Evolutionary conservation across 345 rosid genomes (phyloP).

Genomic region (Brassica rapa): DNA sequence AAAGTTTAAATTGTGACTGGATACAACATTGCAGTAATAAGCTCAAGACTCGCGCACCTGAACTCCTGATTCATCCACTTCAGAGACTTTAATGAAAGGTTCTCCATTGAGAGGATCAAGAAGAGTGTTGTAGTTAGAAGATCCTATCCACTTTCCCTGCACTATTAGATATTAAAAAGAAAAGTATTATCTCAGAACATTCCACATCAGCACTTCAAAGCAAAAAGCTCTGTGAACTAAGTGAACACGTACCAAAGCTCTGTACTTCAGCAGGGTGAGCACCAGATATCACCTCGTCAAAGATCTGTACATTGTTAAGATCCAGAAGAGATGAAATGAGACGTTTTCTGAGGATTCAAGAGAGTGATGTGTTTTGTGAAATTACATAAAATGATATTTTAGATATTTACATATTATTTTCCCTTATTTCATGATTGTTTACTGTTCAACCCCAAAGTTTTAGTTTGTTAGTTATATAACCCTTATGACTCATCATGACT

Average conservation of each 20-base stretch:
- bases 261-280: conserved; percentile 82
- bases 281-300: conserved; percentile 67
- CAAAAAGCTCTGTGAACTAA: neutral
- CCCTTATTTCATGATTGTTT: neutral
- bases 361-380: conserved; percentile 3
- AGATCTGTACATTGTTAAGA: neutral
- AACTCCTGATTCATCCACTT: conserved; percentile 71
- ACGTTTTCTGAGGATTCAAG: conserved; percentile 16
- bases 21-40: neutral
- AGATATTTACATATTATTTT: conserved; percentile 8
- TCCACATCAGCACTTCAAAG: conserved; percentile 8
- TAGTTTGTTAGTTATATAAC: neutral
- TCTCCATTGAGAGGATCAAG: conserved; percentile 97
- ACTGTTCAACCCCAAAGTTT: neutral
- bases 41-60: conserved; percentile 49
- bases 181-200: conserved; percentile 1
- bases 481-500: neutral
- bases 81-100: conserved; percentile 80
- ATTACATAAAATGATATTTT: conserved; percentile 1
- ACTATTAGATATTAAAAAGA: conserved; percentile 45
- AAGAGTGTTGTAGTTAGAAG: conserved; percentile 59
- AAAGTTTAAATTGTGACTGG: neutral
- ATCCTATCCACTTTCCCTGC: conserved; percentile 87
- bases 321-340: conserved; percentile 24
- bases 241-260: conserved; percentile 66